A percentile compares a stretch with the other conserved stretches of the same genome.
These are phyloP conservation scores for Aspergillus clavatus DNA, from an alignment of 2,329 filamentous ascomycete species.

Conservation along the genomic window DNA sequence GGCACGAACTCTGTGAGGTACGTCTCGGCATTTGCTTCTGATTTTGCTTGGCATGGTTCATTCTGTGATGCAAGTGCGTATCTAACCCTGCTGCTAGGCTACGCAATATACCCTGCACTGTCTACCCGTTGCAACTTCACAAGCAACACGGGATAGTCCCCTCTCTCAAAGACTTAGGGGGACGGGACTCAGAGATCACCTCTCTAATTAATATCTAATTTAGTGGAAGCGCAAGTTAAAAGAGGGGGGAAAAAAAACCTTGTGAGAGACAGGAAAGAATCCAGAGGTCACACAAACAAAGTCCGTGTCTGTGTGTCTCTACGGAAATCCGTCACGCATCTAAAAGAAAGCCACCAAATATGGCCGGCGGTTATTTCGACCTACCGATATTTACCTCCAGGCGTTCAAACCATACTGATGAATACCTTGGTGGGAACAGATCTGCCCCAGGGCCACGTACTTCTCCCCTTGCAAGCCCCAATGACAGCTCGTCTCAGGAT, in stretches of 20 bases:
- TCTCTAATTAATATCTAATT: background rate
- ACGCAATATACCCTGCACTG: constrained; percentile 2
- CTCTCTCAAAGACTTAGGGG: background rate
- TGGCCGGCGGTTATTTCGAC: constrained; percentile 34
- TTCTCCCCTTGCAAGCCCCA: constrained; percentile 20
- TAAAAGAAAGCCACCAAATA: constrained; percentile 15
- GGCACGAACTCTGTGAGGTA: constrained; percentile 12
- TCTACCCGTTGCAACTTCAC: background rate
- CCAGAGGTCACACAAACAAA: constrained; percentile 11
- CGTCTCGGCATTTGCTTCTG: constrained; percentile 6
- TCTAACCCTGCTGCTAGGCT: constrained; percentile 16
- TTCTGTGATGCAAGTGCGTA: constrained; percentile 8
- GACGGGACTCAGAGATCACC: background rate
- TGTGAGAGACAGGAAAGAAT: constrained; percentile 1
- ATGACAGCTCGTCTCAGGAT: constrained; percentile 19
- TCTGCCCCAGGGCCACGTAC: constrained; percentile 22
- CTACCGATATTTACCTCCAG: constrained; percentile 25
- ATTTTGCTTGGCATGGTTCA: background rate
- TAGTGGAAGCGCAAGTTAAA: background rate
- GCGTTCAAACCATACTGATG: constrained; percentile 24
- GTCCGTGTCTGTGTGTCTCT: constrained; percentile 3
- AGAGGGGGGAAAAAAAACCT: constrained; percentile 2
- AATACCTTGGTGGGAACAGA: constrained; percentile 16
- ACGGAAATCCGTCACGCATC: constrained; percentile 2
- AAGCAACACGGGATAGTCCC: background rate